These are phyloP conservation scores for Fusarium sp. DNA, from an alignment of 2,329 filamentous ascomycete species.

Conservation along the genomic window DNA sequence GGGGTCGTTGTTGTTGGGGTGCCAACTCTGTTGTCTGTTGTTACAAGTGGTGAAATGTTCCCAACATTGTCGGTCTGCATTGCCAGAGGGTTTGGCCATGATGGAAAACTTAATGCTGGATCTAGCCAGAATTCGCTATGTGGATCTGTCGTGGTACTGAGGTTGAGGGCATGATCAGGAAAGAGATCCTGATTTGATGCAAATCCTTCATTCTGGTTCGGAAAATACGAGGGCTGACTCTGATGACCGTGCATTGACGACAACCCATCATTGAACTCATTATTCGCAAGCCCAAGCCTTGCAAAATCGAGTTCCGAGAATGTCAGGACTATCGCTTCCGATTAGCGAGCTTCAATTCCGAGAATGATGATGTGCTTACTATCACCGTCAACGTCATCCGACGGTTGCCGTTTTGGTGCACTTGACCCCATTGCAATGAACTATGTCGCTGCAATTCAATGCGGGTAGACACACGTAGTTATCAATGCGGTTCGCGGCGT, in stretches of 20 bases:
- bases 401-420: neutral
- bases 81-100: neutral
- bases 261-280: neutral
- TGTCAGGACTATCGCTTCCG: constrained; percentile 15
- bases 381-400: constrained; percentile 24
- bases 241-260: neutral
- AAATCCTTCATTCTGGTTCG: neutral
- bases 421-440: neutral
- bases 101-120: neutral
- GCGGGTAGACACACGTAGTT: too few relatives aligned
- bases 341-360: neutral
- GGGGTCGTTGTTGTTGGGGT: neutral
- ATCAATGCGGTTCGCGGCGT: neutral
- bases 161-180: neutral
- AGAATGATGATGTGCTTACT: neutral
- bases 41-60: neutral
- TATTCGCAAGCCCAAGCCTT: constrained; percentile 11
- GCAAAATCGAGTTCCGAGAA: constrained; percentile 35
- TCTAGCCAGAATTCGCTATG: neutral
- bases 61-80: neutral
- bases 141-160: neutral
- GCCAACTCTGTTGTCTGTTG: neutral
- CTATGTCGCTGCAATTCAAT: neutral
- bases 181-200: neutral
- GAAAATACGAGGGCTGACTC: neutral